Base-by-base conservation (phyloP, 2,329 filamentous ascomycete species). In the Penicillium frequentans region DNA sequence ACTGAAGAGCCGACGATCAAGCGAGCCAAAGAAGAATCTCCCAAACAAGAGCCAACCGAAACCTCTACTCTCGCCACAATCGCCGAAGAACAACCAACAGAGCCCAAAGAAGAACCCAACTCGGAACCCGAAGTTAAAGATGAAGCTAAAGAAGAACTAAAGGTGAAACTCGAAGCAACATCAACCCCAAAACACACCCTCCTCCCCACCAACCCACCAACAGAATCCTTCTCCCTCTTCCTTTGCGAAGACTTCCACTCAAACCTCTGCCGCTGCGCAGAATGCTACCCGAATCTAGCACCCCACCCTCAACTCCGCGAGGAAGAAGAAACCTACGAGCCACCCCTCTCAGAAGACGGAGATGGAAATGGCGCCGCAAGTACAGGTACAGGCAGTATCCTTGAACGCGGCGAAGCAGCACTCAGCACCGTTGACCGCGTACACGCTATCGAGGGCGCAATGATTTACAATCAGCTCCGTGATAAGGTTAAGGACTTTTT, bases 401-500 rank as follows among this genome's bases (percentile, higher is more conserved):
- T 96, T 33, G 93, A 98, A 49, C 90, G 92, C 19, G 95, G 95
- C 47, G 95, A 99, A 77, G 93, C 91, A 48, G 93, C 93, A 0
- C 83, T 99, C 27, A 91, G 88, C 71, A 96, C 91, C 67, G 88
- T 99, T 55, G 95, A 99, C 71, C 90, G 95, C 2, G 93, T 98
- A 8, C 84, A 88, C 14, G 95, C 95, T 5, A 96, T 99, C 55
- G 90, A 99, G 73, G 95, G 95, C 16, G 93, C 96, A 46, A 97
- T 98, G 92, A 93, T 93, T 0, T 99, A 98, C 76, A 97, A 98
- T 68, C 90, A 96, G 68, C 83, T 99, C 58, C 95, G 96, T 70
- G 93, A 98, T 70, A 93, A 93, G 71, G 86, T 99, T n/a, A 96
- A 93, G 80, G 88, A 88, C 0, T 98, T 99, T 73, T 86, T 99